Percentiles rank a stretch among this genome's conserved stretches.
These are phyloP conservation scores for Scheffersomyces lignicola DNA, from an alignment of 1,139 yeast genomes.

Conservation along the genomic window DNA sequence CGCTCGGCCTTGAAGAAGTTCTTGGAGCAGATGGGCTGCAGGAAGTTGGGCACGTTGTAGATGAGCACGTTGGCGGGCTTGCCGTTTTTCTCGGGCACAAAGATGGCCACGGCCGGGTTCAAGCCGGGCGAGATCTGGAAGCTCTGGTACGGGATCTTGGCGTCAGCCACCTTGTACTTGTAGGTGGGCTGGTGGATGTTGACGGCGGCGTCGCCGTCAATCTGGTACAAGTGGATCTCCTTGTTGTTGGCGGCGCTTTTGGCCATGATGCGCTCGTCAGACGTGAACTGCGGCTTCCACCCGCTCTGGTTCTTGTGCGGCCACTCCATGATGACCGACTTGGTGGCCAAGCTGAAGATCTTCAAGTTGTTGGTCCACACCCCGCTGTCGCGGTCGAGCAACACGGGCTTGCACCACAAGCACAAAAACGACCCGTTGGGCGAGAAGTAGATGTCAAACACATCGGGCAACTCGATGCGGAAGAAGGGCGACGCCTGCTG, in stretches of 20 bases:
- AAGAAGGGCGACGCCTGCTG: slow-evolving; percentile 23
- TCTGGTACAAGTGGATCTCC: slow-evolving; percentile 73
- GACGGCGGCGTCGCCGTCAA: slow-evolving; percentile 31
- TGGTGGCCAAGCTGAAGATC: slow-evolving; percentile 57
- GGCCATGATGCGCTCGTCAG: slow-evolving; percentile 72
- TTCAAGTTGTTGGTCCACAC: slow-evolving; percentile 77
- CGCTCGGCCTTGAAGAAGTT: slow-evolving; percentile 94
- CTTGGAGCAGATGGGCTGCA: slow-evolving; percentile 81
- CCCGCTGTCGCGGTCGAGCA: slow-evolving; percentile 57
- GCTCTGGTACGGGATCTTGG: slow-evolving; percentile 52
- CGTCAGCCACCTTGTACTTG: slow-evolving; percentile 62
- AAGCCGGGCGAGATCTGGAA: slow-evolving; percentile 79
- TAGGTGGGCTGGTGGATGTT: slow-evolving; percentile 55
- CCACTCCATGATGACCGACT: slow-evolving; percentile 62
- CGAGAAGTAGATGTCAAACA: slow-evolving; percentile 81
- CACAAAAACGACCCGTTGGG: slow-evolving; percentile 84
- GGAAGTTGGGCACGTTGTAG: slow-evolving; percentile 73
- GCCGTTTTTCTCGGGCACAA: slow-evolving; percentile 80
- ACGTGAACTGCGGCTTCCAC: slow-evolving; percentile 89
- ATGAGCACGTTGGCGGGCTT: slow-evolving; percentile 88
- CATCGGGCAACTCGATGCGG: slow-evolving; percentile 55
- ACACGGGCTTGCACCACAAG: slow-evolving; percentile 88
- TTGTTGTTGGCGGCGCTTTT: slow-evolving; percentile 53
- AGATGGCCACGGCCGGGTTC: slow-evolving; percentile 89
- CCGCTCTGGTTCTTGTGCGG: slow-evolving; percentile 82